Base-by-base conservation (phyloP, 2,329 filamentous ascomycete species). In the Trichophyton verrucosum region DNA sequence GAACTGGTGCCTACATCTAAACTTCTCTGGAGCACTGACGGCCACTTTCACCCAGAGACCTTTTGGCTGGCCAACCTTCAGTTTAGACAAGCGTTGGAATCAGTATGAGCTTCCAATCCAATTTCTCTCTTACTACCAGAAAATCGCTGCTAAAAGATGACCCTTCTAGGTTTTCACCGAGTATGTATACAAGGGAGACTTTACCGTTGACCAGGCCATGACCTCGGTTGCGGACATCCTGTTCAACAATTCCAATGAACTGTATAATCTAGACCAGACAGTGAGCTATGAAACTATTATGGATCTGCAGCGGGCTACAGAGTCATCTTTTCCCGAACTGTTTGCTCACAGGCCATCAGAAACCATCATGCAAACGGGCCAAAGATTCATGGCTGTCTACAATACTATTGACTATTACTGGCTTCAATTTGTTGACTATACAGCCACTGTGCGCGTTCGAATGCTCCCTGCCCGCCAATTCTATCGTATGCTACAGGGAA, bases 11-110 rank as follows among this genome's bases (percentile, higher is more conserved):
- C 89, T 0, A 83, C 82, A 60, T 84, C 82, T 58, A 92, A 92
- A 74, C 78, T 94, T 0, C 74, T 92, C 0, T 92, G 87, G 83
- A 90, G 87, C 64, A 91, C 87, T 0, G 88, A 91, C 68, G 89
- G 88, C 0, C 87, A 91, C 69, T 88, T 82, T 72, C 88, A 89
- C 63, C 87, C 88, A 0, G 89, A 92, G 72, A 89, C 86, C 0
- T 94, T 86, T 67, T 81, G 87, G 67, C 77, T 92, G 3, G 87
- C 88, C 0, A 84, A 87, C 44, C 76, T 80, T 47, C 89, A 92
- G 70, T 85, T 90, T 61, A 80, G 87, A 58, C 82, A 89, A 65
- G 86, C 82, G 1, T 74, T 94, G 40, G 81, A 87, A 65, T 82
- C 80, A 60, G 86, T 89, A 68, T 53, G 15, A 11, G 4, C 6